Base-by-base conservation (phyloP, 2,329 filamentous ascomycete genomes). In the Hirsutella thompsonii region DNA sequence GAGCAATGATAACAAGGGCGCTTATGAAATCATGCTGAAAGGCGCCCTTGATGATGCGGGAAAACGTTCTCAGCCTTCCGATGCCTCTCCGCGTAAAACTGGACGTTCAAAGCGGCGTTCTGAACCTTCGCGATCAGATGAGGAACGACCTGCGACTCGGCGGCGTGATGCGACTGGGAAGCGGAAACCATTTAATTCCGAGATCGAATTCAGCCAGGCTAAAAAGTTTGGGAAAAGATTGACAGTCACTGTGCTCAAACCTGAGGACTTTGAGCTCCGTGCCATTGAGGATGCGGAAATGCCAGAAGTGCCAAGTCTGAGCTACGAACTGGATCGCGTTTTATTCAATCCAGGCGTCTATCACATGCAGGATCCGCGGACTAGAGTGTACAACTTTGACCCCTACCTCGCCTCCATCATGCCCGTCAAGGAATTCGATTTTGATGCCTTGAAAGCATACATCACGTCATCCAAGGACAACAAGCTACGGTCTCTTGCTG, bases 291-390 rank as follows among this genome's bases (percentile, higher is more conserved):
- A 56, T 20, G 42, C 51, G 9, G 53, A 60, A 34, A 52, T 57
- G 9, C 53, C 57, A 4, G 40, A 49, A 1, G 70, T 77, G 10
- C 83, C 87, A 1, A 62, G 62, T 20, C 66, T 94, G 2, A 68
- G 76, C 2, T 82, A 92, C 55, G 82, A 83, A 6, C 68, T 95
- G 26, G 86, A 94, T 46, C 74, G 88, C 42, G 90, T 93, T n/a
- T 66, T 98, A 3, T 98, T 98, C 71, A 98, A 95, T 53, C 82
- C 82, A 2, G 89, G 92, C 19, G 85, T 95, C 30, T 94, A 95
- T 58, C 81, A 86, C 39, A 73, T 98, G 39, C 89, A 94, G 60
- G 92, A 98, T 57, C 79, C 82, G 20, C 76, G 86, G 43, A 88
- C 90, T 32, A 74, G 79, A 16, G 87, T 96, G 6, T 98, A 79